A percentile compares a stretch with the other conserved stretches of the same genome.
Evolutionary conservation across 2,329 filamentous ascomycete species (phyloP).

Genomic region (Coniochaeta sp.): DNA sequence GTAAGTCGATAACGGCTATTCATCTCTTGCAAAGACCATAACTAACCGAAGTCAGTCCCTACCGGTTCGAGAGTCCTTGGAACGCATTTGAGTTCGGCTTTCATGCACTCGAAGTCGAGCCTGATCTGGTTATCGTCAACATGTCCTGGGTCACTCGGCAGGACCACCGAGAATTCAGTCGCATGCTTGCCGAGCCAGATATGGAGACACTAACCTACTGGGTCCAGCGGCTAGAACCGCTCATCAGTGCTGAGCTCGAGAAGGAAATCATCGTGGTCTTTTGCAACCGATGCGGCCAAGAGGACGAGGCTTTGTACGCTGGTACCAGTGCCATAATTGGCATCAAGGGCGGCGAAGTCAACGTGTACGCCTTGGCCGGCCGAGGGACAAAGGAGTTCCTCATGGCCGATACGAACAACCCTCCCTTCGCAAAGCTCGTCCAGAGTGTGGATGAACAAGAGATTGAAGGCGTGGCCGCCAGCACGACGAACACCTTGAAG

Average conservation of each 20-base stretch:
- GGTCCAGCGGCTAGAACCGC: conserved; percentile 53
- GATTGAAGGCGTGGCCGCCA: not conserved
- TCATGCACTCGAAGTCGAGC: conserved; percentile 46
- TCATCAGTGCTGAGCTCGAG: conserved; percentile 33
- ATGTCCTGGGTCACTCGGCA: conserved; percentile 61
- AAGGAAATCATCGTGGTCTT: conserved; percentile 53
- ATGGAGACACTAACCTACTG: conserved; percentile 60
- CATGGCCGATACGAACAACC: conserved; percentile 44
- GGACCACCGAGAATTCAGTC: conserved; percentile 33
- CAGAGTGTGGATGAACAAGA: conserved; percentile 9
- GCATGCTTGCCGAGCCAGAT: conserved; percentile 41
- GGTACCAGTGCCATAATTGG: conserved; percentile 57
- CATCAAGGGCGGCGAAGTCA: conserved; percentile 49
- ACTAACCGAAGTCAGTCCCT: conserved; percentile 33
- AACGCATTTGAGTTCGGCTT: conserved; percentile 39
- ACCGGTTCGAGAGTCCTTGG: conserved; percentile 41
- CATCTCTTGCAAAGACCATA: conserved; percentile 1
- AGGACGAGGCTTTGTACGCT: conserved; percentile 54
- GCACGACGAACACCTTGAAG: not conserved
- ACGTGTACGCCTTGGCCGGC: conserved; percentile 53
- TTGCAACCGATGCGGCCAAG: conserved; percentile 55
- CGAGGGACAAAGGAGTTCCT: conserved; percentile 54
- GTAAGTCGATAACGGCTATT: conserved; percentile 27
- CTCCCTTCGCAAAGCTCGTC: conserved; percentile 25
- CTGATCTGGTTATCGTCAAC: conserved; percentile 55